Base-by-base conservation (phyloP, 1,284 basidiomycete species). In the Ustilago vetiveriae region DNA sequence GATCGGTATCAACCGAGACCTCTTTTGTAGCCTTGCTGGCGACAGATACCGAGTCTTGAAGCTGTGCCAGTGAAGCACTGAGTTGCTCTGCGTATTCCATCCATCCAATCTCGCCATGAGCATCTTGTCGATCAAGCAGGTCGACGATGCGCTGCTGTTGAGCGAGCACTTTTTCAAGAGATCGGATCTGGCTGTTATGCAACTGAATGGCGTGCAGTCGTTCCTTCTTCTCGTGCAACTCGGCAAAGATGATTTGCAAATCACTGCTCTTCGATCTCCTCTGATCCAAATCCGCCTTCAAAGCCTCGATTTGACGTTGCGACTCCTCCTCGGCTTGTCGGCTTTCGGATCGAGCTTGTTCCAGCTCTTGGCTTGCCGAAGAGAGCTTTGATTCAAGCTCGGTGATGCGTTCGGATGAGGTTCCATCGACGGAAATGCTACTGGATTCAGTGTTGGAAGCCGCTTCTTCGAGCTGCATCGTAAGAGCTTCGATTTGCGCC, bases 221-320 rank as follows among this genome's bases (percentile, higher is more conserved):
- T 13, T 67, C 30, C 38, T 40, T 47, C 50, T 62, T 67, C 6
- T 51, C 49, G 6, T 42, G 23, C 14, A 67, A 42, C 21, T 67
- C 51, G 13, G 6, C 7, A 9, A 62, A 17, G 46, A 65, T 53
- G 0, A n/a, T 6, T 2, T 49, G 36, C 21, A 58, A 23, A 8
- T 57, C 46, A 1, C 30, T 23, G 3, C 46, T 7, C 14, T 44
- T 49, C 0, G 29, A 17, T 3, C 46, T 29, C 10, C 49, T 39
- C 14, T 44, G 13, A 2, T 42, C 22, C 6, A 57, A 29, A 13
- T 57, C 16, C 5, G 19, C 9, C 27, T 62, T n/a, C 6, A 57
- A 29, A 2, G 21, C 16, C 21, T 21, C 6, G 38, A 43, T 48
- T 10, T 35, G 23, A 0, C 19, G 6, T 4, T 10, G 6, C 10